Conservation (phyloP, 2,329 filamentous ascomycete species). For the Trematosphaeria pertusa region DNA sequence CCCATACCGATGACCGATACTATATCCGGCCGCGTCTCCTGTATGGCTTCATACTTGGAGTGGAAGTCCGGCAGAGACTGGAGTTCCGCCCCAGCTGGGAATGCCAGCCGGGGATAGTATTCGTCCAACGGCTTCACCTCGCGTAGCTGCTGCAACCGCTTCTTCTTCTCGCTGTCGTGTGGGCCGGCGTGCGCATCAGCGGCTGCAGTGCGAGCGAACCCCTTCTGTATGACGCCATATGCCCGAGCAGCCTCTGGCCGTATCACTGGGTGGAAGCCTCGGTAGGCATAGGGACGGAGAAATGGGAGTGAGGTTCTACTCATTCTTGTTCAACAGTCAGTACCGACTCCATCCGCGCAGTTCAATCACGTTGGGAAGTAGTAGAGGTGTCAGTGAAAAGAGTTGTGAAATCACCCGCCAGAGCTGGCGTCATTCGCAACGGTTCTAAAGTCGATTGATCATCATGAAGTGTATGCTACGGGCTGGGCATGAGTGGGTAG, state of each 20-base stretch:
- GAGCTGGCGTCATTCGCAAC: constrained; percentile 69
- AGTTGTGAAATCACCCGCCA: constrained; percentile 60
- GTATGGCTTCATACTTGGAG: constrained; percentile 34
- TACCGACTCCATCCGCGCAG: too few relatives aligned
- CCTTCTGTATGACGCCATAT: constrained; percentile 54
- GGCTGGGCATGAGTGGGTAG: not conserved
- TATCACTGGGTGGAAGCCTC: constrained; percentile 45
- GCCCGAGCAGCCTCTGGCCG: constrained; percentile 57
- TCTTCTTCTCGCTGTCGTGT: constrained; percentile 56
- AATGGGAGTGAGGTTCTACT: constrained; percentile 57
- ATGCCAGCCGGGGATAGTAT: constrained; percentile 62
- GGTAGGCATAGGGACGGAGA: constrained; percentile 63
- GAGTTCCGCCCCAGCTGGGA: constrained; percentile 21
- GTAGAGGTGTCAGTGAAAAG: too few relatives aligned
- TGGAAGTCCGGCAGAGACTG: constrained; percentile 39
- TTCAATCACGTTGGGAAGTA: too few relatives aligned
- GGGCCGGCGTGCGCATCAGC: constrained; percentile 35
- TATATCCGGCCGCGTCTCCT: constrained; percentile 33
- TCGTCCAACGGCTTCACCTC: constrained; percentile 56
- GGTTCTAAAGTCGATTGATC: constrained; percentile 61
- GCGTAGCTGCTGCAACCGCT: constrained; percentile 62
- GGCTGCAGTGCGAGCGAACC: constrained; percentile 29
- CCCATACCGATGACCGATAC: constrained; percentile 46
- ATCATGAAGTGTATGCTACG: constrained; percentile 33
- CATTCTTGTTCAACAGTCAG: constrained; percentile 53